phyloP scores from a whole-genome alignment of 73 alveolate species.

The Tetrahymena malaccensis region DNA sequence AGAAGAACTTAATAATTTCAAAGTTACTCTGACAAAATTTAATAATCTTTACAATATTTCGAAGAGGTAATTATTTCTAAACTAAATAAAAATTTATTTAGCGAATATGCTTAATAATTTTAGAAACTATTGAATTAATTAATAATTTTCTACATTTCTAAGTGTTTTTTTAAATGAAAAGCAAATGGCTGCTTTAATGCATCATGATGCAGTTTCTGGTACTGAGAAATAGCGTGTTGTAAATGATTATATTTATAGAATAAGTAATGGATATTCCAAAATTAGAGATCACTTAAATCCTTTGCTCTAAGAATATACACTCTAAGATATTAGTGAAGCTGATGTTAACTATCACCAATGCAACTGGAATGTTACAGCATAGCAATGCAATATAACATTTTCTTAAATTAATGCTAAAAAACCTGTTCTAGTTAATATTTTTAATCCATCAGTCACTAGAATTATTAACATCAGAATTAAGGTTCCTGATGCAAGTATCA shows the following conservation, averaged over 20 bases:
- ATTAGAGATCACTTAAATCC: background rate
- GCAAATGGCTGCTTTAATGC: constrained; percentile 50
- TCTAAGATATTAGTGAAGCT: background rate
- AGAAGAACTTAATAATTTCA: background rate
- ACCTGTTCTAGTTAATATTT: background rate
- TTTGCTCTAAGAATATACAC: background rate
- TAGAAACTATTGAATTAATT: no score
- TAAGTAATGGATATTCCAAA: background rate
- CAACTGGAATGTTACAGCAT: constrained; percentile 1
- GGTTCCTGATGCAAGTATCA: background rate
- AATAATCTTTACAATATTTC: background rate
- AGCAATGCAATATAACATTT: background rate
- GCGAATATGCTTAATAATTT: no score
- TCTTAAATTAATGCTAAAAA: background rate
- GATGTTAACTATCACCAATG: background rate
- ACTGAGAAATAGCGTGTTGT: constrained; percentile 72
- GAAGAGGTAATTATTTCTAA: background rate
- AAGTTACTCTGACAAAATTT: constrained; percentile 9
- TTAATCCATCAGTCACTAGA: background rate
- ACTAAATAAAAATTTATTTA: background rate
- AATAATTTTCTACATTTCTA: no score
- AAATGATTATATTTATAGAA: constrained; percentile 48
- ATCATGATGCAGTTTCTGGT: constrained; percentile 89
- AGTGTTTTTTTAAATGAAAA: background rate
- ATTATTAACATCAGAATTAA: background rate